Evolutionary conservation across 768 basidiomycete genomes (phyloP), one percentile per base, ranked within the genome.

Genomic region (Lentinula edodes): DNA sequence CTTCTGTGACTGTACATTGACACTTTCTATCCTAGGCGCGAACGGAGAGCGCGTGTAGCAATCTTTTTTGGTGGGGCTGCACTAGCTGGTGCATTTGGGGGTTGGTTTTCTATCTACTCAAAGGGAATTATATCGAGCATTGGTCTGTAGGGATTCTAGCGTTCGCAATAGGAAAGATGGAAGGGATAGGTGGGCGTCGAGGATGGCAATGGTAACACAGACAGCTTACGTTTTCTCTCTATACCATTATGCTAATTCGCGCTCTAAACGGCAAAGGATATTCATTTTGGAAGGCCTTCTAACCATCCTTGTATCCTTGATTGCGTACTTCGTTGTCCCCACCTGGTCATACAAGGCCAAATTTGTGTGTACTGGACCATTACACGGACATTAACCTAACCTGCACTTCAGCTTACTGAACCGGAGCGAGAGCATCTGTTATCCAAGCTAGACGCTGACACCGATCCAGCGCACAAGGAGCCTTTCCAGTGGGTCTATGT

Each of bases 51-150:
- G 77, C 77, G 87, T 54, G 83, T 87, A 6, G 82, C 83, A 0
- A 75, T 88, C 43, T 85, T 86, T 70, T 85, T 87, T 62, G 82
- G 83, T 35, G 86, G 82, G 53, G 80, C 85, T 5, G 82, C 84
- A 6, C 72, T 87, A 20, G 83, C 86, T 6, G 85, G 87, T 32
- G 86, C 86, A 1, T 87, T 88, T 63, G 84, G 84, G 63, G 82
- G 84, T 76, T 32, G 1, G 55, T 43, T 32, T 10, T 6, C 34
- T 41, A 5, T n/a, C 5, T 2, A 8, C 13, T 13, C 39, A 68
- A 62, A 69, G 62, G 48, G 7, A n/a, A 42, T n/a, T 60, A 2
- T 6, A 57, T 63, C 3, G 28, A 28, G 28, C 2, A 28, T 28
- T 28, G 28, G 28, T 45, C 53, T 23, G 34, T 60, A 81, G 83